Conservation (phyloP, 768 basidiomycete genomes). For the Amanita muscaria region DNA sequence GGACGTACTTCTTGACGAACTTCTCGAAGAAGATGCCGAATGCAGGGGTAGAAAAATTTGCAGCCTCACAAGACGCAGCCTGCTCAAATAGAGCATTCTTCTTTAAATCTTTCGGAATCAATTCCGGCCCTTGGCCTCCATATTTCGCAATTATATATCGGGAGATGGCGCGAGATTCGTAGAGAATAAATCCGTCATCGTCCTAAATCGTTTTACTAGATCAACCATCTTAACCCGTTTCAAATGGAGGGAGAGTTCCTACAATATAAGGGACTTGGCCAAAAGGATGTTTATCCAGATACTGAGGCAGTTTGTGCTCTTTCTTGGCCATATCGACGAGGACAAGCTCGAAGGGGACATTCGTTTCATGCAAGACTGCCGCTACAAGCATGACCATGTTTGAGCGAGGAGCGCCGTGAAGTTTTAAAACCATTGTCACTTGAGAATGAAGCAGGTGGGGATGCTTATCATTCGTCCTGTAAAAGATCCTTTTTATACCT, state of each 20-base stretch:
- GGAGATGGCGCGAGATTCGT: conserved; percentile 52
- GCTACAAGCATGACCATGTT: conserved; percentile 40
- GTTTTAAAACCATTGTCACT: conserved; percentile 38
- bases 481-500: too few species aligned
- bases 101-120: conserved; percentile 38
- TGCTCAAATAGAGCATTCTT: conserved; percentile 41
- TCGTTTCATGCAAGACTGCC: conserved; percentile 34
- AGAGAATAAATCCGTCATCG: conserved; percentile 57
- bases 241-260: not conserved
- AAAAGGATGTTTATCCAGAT: conserved; percentile 24
- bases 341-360: conserved; percentile 38
- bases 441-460: too few species aligned
- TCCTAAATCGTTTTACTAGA: conserved; percentile 22
- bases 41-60: conserved; percentile 45
- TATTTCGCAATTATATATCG: conserved; percentile 55
- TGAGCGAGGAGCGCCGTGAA: conserved; percentile 31
- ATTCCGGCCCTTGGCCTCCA: conserved; percentile 35
- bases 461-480: too few species aligned
- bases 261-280: conserved; percentile 30
- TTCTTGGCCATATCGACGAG: conserved; percentile 25
- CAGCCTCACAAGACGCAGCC: conserved; percentile 40
- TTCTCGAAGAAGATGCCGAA: conserved; percentile 35
- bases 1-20: conserved; percentile 42
- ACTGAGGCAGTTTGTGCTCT: conserved; percentile 33
- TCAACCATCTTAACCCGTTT: not conserved